A percentile compares a stretch with the other conserved stretches of the same genome.
Conservation (phyloP, 306 rosid species). For the Abrus precatorius region DNA sequence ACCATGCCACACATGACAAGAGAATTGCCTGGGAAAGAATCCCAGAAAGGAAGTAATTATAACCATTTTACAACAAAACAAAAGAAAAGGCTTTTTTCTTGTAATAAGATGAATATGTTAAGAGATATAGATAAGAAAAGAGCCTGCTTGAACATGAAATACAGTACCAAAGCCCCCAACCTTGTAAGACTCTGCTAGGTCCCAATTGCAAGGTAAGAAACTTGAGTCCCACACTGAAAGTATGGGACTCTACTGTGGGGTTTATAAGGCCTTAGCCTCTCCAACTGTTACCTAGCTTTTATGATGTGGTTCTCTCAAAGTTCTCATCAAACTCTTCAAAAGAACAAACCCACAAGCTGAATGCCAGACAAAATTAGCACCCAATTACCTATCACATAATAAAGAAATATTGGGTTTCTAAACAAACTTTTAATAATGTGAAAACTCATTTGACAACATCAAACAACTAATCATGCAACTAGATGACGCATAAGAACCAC, state of each 20-base stretch:
- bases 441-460: slow-evolving; percentile 7
- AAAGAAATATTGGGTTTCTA: background rate
- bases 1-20: slow-evolving; percentile 4
- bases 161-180: slow-evolving; percentile 14
- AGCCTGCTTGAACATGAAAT: background rate
- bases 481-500: background rate
- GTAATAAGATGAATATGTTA: background rate
- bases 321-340: background rate
- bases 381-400: background rate
- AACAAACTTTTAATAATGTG: background rate
- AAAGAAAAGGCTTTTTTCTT: background rate
- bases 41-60: slow-evolving; percentile 18
- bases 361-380: background rate
- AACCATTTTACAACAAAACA: background rate
- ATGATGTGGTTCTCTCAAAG: no score
- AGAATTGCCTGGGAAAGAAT: slow-evolving; percentile 17
- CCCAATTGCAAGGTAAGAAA: no score
- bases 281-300: no score
- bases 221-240: no score
- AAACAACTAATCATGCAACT: background rate
- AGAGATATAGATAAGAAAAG: slow-evolving; percentile 4
- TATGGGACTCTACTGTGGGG: no score
- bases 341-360: background rate
- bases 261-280: no score
- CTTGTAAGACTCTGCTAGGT: background rate